Conservation (phyloP, 1,284 basidiomycete species). For the Cutaneotrichosporon cutaneum region DNA sequence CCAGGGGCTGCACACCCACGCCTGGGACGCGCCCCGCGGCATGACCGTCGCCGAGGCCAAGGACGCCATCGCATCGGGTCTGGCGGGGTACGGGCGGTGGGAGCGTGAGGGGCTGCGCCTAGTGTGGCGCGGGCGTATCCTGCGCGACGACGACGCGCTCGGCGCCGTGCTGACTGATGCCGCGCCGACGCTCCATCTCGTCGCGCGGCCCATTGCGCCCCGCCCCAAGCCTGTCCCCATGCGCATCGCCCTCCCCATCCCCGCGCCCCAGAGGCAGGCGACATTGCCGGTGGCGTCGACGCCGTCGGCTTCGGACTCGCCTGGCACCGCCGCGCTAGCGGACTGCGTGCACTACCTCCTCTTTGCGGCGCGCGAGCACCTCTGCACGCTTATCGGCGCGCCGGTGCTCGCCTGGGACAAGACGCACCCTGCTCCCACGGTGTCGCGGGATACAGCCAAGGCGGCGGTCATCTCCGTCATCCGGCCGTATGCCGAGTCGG, state of each 20-base stretch:
- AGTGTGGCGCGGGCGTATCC: conserved; percentile 47
- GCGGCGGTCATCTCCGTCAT: conserved; percentile 43
- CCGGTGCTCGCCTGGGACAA: conserved; percentile 37
- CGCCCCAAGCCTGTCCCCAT: conserved; percentile 1
- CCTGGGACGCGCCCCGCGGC: conserved; percentile 20
- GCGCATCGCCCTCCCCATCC: background rate
- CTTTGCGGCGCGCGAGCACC: conserved; percentile 44
- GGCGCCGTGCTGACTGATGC: conserved; percentile 37
- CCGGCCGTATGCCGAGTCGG: conserved; percentile 25
- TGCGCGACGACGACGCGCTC: conserved; percentile 42
- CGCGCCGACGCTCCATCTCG: conserved; percentile 35
- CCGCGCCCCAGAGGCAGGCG: background rate
- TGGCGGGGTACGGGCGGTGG: conserved; percentile 38
- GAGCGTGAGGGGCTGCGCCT: conserved; percentile 42
- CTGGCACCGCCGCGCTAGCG: conserved; percentile 26
- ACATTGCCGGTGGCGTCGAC: background rate
- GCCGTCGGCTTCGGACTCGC: background rate
- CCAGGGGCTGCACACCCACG: conserved; percentile 13
- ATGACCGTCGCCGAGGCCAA: conserved; percentile 35
- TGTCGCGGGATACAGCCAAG: conserved; percentile 32
- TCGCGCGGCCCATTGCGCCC: conserved; percentile 28
- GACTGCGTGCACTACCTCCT: conserved; percentile 47
- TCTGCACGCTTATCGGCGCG: conserved; percentile 32
- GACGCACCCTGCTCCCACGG: conserved; percentile 33
- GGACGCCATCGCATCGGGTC: conserved; percentile 34